Base-by-base conservation (phyloP, 441 rosid species). In the Kokia cookei region DNA sequence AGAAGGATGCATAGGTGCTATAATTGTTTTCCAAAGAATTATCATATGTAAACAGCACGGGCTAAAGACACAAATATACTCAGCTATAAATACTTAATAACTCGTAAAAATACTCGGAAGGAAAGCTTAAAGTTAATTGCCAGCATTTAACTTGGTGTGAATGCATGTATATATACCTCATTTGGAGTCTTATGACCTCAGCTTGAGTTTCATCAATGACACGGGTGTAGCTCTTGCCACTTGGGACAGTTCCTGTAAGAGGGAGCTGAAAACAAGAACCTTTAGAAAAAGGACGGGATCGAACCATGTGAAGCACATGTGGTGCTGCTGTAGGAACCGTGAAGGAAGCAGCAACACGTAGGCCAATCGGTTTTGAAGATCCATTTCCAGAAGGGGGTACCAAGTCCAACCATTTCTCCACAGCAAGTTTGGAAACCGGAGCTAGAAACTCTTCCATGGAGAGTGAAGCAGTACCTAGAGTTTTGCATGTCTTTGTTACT, bases 341-440 rank as follows among this genome's bases (percentile, higher is more conserved):
- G 69, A 87, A 86, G 2, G 98, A 93, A 81, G 84, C 69, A 71
- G 92, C 89, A 65, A 93, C 84, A 12, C 82, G 84, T 58, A 95
- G 78, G 83, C 87, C 66, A 75, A 90, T 81, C n/a, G 94, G 92
- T 14, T 79, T 85, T 12, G 84, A 61, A 77, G 78, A 79, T 62
- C 61, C 60, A 60, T 77, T 62, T 62, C 83, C 84, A 62, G 86
- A 84, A 73, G 42, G 58, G 12, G 93, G 91, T 45, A 73, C 75
- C 76, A 93, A 71, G 75, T 88, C 93, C 79, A 95, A 78, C 97
- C 99, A 95, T 78, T 87, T 88, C 61, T 93, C 93, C 65, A 72
- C 85, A 27, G 89, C 71, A 68, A 91, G 92, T 83, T 83, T 86
- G 54, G 94, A 77, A 64, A 71, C 78, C 14, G 98, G 94, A 80